phyloP scores from a whole-genome alignment of 257 asterid genomes.

The Buddleja alternifolia region DNA sequence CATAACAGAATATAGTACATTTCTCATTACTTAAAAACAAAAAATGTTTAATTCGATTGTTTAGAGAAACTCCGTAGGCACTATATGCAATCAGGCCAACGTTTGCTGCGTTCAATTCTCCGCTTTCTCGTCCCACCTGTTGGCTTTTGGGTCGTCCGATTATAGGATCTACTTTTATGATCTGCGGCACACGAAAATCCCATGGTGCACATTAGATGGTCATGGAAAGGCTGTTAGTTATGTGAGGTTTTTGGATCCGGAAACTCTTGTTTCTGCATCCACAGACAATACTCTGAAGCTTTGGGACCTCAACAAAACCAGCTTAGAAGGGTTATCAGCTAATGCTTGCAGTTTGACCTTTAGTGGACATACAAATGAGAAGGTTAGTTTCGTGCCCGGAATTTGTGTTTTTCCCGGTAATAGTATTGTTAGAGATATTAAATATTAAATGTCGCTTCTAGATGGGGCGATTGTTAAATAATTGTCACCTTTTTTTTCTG shows the following conservation, averaged over 20 bases:
- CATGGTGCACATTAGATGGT: constrained; percentile 64
- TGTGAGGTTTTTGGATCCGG: constrained; percentile 50
- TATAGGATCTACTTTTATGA: constrained; percentile 49
- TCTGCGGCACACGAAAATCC: constrained; percentile 46
- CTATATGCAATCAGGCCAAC: constrained; percentile 47
- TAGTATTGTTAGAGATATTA: background rate
- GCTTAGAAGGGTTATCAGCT: constrained; percentile 38
- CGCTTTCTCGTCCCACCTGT: constrained; percentile 46
- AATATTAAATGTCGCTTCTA: background rate
- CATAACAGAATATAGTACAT: too few relatives aligned
- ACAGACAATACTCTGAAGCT: constrained; percentile 54
- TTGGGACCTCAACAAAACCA: constrained; percentile 59
- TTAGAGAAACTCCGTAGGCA: constrained; percentile 43
- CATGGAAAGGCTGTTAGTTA: constrained; percentile 58
- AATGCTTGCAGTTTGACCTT: constrained; percentile 51
- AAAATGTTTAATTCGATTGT: constrained; percentile 10
- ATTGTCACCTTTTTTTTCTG: too few relatives aligned
- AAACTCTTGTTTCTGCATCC: constrained; percentile 58
- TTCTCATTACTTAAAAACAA: too few relatives aligned
- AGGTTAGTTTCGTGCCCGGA: constrained; percentile 34
- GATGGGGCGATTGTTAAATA: too few relatives aligned
- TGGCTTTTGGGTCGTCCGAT: constrained; percentile 57
- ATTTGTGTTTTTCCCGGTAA: background rate
- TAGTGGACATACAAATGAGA: constrained; percentile 49
- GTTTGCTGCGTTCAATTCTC: constrained; percentile 65